Base-by-base conservation (phyloP, 371 early-diverging fungal species). In the Mucor ambiguus region DNA sequence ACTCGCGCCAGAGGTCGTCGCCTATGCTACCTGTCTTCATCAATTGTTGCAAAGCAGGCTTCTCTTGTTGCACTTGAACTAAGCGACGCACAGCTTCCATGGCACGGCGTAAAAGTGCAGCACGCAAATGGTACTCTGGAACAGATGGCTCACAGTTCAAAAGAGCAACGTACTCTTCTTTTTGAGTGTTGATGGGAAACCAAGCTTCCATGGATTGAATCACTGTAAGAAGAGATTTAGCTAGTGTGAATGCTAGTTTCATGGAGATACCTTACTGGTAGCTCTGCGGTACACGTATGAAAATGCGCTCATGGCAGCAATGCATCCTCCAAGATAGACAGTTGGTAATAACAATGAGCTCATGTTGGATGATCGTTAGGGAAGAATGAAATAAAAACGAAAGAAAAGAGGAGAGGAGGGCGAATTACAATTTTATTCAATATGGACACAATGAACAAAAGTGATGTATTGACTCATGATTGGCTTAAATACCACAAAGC, bases 1-100 rank as follows among this genome's bases (percentile, higher is more conserved):
- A 91, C 65, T 93, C 90, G 35, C 84, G 89, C 93, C 90, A 87
- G 68, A 96, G 78, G 61, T 94, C 95, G 61, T 97, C 96, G 5
- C 95, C 94, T 58, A 97, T 86, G 10, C 92, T 87, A 6, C 98
- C 98, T 18, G 86, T 81, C 68, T 91, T 88, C 63, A 96, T 87
- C 79, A 97, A 74, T 44, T 81, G 83, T 32, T 85, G 80, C 63
- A 97, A 78, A 29, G 92, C 87, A n/a, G 88, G 90, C 73, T 94
- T 95, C 75, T 96, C 95, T 66, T 92, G 90, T 43, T 92, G 88
- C 44, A 97, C 77, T 62, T 90, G 83, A 11, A 90, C 67, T 16
- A 93, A 78, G 5, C 96, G 88, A 62, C 86, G 79, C 0, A 96
- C 92, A 48, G 90, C 94, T 33, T 89, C 89, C 84, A 94, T 87